Percentiles rank a stretch among this genome's conserved stretches.
phyloP scores from a whole-genome alignment of 768 basidiomycete species.

The Lentinula guzmanii region DNA sequence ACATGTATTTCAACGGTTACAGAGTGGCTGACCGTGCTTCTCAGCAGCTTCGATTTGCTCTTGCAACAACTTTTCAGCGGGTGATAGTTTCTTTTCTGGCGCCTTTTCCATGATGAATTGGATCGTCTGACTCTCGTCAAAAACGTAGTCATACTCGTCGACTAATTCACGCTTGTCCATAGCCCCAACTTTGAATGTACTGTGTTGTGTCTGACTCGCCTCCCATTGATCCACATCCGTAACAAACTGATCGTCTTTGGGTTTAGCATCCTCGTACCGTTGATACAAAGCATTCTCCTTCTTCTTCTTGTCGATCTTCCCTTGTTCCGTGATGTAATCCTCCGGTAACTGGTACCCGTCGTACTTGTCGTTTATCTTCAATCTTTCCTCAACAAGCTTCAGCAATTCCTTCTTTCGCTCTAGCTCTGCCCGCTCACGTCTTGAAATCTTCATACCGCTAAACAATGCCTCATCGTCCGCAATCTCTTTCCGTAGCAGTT shows the following conservation, averaged over 20 bases:
- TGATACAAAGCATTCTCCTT: constrained; percentile 89
- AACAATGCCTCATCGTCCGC: constrained; percentile 92
- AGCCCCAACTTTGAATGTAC: constrained; percentile 87
- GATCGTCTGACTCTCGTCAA: constrained; percentile 97
- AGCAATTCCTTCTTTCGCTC: constrained; percentile 91
- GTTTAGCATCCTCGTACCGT: constrained; percentile 91
- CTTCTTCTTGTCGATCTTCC: constrained; percentile 96
- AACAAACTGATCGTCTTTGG: constrained; percentile 89
- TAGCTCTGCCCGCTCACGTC: constrained; percentile 72
- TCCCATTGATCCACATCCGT: constrained; percentile 99
- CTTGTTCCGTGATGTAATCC: constrained; percentile 97
- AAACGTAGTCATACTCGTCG: constrained; percentile 94
- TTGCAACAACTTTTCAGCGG: constrained; percentile 80
- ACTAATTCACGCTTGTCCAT: constrained; percentile 80
- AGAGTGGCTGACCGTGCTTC: constrained; percentile 59
- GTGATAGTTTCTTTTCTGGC: constrained; percentile 65
- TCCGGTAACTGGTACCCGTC: constrained; percentile 97
- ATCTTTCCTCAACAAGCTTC: constrained; percentile 85
- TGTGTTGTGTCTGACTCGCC: constrained; percentile 81
- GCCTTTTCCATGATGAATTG: constrained; percentile 86
- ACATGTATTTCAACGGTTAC: not conserved
- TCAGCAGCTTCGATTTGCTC: constrained; percentile 90
- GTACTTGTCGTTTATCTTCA: constrained; percentile 91
- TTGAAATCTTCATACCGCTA: constrained; percentile 85
- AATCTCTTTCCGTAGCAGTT: constrained; percentile 87